Evolutionary conservation across 352 stramenopile species (phyloP), one percentile per base, ranked within the genome.

Genomic region (Pythium grandisporangium): DNA sequence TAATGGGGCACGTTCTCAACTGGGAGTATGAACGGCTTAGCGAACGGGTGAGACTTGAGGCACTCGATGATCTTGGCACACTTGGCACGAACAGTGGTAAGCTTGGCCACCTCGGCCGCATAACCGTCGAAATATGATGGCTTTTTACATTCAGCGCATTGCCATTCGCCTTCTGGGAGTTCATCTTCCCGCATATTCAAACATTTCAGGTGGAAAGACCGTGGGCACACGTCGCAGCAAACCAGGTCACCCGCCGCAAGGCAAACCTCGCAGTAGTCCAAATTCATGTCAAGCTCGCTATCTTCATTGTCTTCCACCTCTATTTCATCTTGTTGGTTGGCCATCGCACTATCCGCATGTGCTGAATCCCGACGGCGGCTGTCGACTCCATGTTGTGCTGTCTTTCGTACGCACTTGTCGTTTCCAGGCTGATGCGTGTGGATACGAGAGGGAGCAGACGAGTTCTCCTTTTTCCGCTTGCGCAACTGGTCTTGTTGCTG

Each of bases 181-280:
- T 92, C 75, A 35, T 63, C 71, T 42, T 89, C 70, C 5, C 51
- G 66, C 62, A 89, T 72, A 17, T 73, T 55, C 21, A 91, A 36
- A 44, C 93, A 98, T 23, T 76, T 70, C 21, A 84, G 35, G 49
- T 98, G 93, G 71, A 91, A 98, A 27, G 86, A 89, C 19, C 89
- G 70, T 5, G 90, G 90, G 42, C 93, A 98, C 23, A 84, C 75
- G 33, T 92, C 84, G 48, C 93, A 98, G 51, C 77, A 95, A 5
- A 96, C 66, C 2, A 96, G 45, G 49, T 94, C 79, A n/a, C 85
- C 87, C 20, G 69, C 70, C 7, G 63, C 63, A 12, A 72, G 52
- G 47, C 93, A 98, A 3, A 93, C 66, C 49, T 83, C 75, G 43
- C 78, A 92, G 37, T 82, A 92, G 53, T 92, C 78, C 24, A 92